Conservation (phyloP, 2,329 filamentous ascomycete genomes). For the Helicocarpus griseus region DNA sequence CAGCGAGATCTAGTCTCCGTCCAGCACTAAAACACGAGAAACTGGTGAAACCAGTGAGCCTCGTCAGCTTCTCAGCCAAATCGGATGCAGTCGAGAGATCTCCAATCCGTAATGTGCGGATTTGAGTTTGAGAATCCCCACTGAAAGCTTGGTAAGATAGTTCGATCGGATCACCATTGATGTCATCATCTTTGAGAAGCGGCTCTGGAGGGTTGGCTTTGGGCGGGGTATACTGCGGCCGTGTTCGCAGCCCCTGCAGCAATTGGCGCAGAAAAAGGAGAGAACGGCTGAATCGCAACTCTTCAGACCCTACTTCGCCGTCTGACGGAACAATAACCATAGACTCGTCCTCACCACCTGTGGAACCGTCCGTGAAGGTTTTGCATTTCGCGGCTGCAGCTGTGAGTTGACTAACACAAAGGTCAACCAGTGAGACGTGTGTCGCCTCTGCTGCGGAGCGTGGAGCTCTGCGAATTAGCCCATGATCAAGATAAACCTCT, state of each 20-base stretch:
- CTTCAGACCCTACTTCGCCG: constrained; percentile 43
- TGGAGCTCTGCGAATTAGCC: constrained; percentile 32
- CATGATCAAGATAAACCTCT: constrained; percentile 57
- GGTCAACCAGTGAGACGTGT: constrained; percentile 61
- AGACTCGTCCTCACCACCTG: constrained; percentile 41
- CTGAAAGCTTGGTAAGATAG: constrained; percentile 69
- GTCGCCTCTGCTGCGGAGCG: constrained; percentile 43
- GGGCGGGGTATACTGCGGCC: constrained; percentile 51
- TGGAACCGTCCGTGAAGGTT: constrained; percentile 34
- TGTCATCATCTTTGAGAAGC: constrained; percentile 40
- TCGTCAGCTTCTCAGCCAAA: constrained; percentile 56
- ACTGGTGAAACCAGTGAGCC: constrained; percentile 65
- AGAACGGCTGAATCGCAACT: constrained; percentile 58
- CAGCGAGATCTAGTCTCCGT: constrained; percentile 51
- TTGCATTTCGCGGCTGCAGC: constrained; percentile 52
- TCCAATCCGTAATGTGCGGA: constrained; percentile 57
- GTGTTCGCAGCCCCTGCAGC: constrained; percentile 43
- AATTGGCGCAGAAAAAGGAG: constrained; percentile 60
- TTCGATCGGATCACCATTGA: constrained; percentile 55
- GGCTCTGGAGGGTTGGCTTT: constrained; percentile 52
- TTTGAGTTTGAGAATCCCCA: constrained; percentile 48
- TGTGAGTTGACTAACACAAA: constrained; percentile 62
- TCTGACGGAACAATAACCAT: constrained; percentile 45
- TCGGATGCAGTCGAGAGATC: constrained; percentile 61
- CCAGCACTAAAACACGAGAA: constrained; percentile 65